Percentiles rank a stretch among this genome's conserved stretches.
Conservation (phyloP, 1,284 basidiomycete genomes). For the Cystobasidium sp. region DNA sequence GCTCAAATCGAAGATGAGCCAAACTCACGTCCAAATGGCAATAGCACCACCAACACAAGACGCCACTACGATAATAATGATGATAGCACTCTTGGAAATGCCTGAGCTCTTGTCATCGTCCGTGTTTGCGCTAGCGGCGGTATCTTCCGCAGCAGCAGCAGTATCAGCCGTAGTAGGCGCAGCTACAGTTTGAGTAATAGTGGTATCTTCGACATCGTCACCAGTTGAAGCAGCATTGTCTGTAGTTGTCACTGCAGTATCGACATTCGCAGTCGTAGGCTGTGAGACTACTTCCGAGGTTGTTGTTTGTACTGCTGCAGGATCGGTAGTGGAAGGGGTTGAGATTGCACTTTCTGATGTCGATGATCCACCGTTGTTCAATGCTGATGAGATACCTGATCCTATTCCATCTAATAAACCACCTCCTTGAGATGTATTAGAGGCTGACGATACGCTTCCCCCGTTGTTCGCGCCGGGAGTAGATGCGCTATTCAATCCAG, state of each 20-base stretch:
- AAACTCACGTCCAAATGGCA: constrained; percentile 44
- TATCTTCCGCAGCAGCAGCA: constrained; percentile 8
- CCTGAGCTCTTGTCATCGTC: constrained; percentile 18
- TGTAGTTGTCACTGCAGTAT: constrained; percentile 6
- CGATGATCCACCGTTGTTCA: neutral
- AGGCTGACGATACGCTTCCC: too few relatives aligned
- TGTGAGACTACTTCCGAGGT: neutral
- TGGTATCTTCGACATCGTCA: constrained; percentile 12
- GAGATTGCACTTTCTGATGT: too few relatives aligned
- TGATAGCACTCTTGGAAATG: constrained; percentile 32
- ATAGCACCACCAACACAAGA: constrained; percentile 41
- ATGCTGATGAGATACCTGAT: constrained; percentile 8
- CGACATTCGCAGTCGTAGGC: neutral
- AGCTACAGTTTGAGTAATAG: constrained; percentile 13
- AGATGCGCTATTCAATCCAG: too few relatives aligned
- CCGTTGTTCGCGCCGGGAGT: too few relatives aligned
- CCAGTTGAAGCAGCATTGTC: neutral
- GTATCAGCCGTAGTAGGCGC: constrained; percentile 24
- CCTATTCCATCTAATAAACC: neutral
- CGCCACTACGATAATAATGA: constrained; percentile 43
- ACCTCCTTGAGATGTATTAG: neutral
- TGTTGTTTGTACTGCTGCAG: neutral
- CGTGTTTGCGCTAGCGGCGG: neutral
- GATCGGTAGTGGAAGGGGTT: neutral
- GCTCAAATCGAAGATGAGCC: too few relatives aligned